Evolutionary conservation across 441 rosid species (phyloP).

Genomic region (Adansonia gregorii): DNA sequence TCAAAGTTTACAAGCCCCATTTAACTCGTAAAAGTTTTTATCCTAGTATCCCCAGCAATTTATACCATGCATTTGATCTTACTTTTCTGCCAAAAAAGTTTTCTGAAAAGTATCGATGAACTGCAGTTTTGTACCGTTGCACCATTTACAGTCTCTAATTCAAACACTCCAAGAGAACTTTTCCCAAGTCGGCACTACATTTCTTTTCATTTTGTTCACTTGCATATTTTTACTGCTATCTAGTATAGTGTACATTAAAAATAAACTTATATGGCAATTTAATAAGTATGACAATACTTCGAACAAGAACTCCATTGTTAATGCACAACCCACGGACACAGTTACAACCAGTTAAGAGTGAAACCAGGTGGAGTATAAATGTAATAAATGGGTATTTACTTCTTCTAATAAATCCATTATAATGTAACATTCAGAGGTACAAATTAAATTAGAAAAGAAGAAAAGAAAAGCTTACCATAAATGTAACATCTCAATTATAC

Average conservation of each 20-base stretch:
- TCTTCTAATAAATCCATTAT: not conserved
- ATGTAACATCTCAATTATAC: slow-evolving; percentile 28
- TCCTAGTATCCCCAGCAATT: not conserved
- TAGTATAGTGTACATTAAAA: not conserved
- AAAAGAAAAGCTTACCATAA: slow-evolving; percentile 57
- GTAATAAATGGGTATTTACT: not conserved
- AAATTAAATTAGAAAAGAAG: not conserved
- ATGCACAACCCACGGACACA: not conserved
- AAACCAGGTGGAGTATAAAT: not conserved
- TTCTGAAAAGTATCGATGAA: not conserved
- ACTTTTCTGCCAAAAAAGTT: not conserved
- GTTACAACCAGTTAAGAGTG: not conserved
- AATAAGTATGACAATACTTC: not conserved
- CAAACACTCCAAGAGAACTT: too few species aligned
- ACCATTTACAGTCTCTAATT: not conserved
- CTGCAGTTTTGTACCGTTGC: not conserved
- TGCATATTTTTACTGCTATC: not conserved
- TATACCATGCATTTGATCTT: not conserved
- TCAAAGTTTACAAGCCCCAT: not conserved
- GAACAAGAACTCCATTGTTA: not conserved
- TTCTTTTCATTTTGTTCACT: not conserved
- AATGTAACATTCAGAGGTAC: not conserved
- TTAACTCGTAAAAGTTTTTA: not conserved
- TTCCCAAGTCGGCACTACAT: not conserved
- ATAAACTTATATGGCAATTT: not conserved